Percentiles rank a stretch among this genome's conserved stretches.
phyloP scores from a whole-genome alignment of 108 stramenopile species.

The Cyclotella cryptica region DNA sequence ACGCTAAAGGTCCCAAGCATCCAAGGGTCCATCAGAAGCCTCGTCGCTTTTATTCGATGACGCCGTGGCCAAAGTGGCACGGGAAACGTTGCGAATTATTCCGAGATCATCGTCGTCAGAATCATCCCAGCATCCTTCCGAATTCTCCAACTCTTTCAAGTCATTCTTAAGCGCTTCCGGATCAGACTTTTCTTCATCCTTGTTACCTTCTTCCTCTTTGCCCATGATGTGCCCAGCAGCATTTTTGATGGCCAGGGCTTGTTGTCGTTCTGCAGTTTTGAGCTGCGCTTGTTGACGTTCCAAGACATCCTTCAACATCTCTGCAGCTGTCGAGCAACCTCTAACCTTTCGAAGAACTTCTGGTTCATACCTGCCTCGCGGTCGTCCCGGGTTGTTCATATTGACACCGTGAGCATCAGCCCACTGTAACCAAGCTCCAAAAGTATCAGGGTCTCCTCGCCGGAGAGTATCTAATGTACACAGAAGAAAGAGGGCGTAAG shows the following conservation, averaged over 20 bases:
- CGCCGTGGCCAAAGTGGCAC: slow-evolving; percentile 56
- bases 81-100: slow-evolving; percentile 61
- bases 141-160: slow-evolving; percentile 73
- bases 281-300: slow-evolving; percentile 90
- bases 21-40: slow-evolving; percentile 60
- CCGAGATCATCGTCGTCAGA: slow-evolving; percentile 76
- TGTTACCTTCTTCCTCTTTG: slow-evolving; percentile 62
- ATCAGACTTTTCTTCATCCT: slow-evolving; percentile 51
- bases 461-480: slow-evolving; percentile 67
- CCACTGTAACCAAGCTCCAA: slow-evolving; percentile 90
- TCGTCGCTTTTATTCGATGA: slow-evolving; percentile 48
- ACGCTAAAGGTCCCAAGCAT: slow-evolving; percentile 75
- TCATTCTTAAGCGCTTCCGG: slow-evolving; percentile 77
- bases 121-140: slow-evolving; percentile 91
- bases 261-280: slow-evolving; percentile 79
- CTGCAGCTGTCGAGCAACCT: slow-evolving; percentile 92
- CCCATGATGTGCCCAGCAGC: slow-evolving; percentile 88
- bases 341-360: slow-evolving; percentile 93
- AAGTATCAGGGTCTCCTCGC: slow-evolving; percentile 90
- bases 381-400: slow-evolving; percentile 89
- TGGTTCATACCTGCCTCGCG: slow-evolving; percentile 89
- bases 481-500: background rate
- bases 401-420: slow-evolving; percentile 92
- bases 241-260: slow-evolving; percentile 85
- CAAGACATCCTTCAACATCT: slow-evolving; percentile 92